Evolutionary conservation across 2,329 filamentous ascomycete species (phyloP).

Genomic region (Blumeria graminis): DNA sequence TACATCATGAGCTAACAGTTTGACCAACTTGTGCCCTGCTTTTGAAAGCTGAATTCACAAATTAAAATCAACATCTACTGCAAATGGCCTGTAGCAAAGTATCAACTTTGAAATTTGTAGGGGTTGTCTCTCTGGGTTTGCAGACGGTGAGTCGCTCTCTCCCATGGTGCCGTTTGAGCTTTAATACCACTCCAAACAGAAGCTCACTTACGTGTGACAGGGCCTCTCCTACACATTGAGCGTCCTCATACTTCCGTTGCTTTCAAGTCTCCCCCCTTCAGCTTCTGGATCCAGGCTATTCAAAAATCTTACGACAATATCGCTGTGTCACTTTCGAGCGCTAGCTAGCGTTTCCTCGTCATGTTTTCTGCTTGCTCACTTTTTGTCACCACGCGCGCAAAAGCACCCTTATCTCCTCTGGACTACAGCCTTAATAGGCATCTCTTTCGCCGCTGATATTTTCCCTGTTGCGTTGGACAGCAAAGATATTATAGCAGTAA

Average conservation of each 20-base stretch:
- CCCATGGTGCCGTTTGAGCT: constrained; percentile 1
- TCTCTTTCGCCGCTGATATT: constrained; percentile 21
- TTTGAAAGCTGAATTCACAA: too few relatives aligned
- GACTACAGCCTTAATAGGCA: constrained; percentile 43
- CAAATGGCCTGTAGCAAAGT: too few relatives aligned
- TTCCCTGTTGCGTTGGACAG: constrained; percentile 5
- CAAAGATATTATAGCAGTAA: constrained; percentile 1
- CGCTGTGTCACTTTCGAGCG: constrained; percentile 38
- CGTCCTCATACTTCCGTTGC: constrained; percentile 51
- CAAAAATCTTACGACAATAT: constrained; percentile 35
- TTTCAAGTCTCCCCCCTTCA: constrained; percentile 60
- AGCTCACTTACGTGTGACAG: constrained; percentile 21
- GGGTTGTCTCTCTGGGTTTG: constrained; percentile 69
- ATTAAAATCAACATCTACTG: too few relatives aligned
- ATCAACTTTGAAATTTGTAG: constrained; percentile 50
- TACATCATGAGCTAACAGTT: too few relatives aligned
- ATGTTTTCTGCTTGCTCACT: constrained; percentile 55
- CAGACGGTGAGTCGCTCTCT: constrained; percentile 39
- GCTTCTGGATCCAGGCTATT: constrained; percentile 46
- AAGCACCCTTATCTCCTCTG: constrained; percentile 83
- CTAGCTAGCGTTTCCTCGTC: constrained; percentile 45
- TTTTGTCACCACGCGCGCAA: constrained; percentile 45
- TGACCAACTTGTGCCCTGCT: too few relatives aligned
- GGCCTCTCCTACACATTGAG: constrained; percentile 73
- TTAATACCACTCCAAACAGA: background rate